phyloP scores from a whole-genome alignment of 2,329 filamentous ascomycete species.

The Colletotrichum sansevieriae region DNA sequence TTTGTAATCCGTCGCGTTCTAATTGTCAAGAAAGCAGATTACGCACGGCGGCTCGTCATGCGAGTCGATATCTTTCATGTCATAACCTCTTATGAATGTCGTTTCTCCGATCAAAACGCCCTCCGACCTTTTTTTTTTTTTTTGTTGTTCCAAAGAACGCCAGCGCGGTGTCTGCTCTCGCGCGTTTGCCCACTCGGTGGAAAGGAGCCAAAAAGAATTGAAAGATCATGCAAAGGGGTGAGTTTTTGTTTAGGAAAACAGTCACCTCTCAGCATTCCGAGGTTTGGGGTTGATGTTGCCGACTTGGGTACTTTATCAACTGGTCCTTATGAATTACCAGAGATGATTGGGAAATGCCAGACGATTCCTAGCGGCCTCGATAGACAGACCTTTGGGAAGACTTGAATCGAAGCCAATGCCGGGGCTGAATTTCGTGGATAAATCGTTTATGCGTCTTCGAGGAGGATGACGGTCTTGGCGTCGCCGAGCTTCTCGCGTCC shows the following conservation, averaged over 20 bases:
- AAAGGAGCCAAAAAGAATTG: conserved; percentile 22
- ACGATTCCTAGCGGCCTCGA: background rate
- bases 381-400: background rate
- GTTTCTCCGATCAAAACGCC: conserved; percentile 33
- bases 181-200: conserved; percentile 16
- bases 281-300: background rate
- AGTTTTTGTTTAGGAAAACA: background rate
- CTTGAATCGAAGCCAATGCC: conserved; percentile 1
- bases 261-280: background rate
- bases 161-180: conserved; percentile 22
- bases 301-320: background rate
- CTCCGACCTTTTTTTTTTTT: conserved; percentile 27
- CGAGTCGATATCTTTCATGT: conserved; percentile 17
- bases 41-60: background rate
- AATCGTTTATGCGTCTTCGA: conserved; percentile 66
- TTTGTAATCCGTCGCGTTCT: conserved; percentile 8
- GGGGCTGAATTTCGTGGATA: background rate
- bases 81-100: conserved; percentile 23
- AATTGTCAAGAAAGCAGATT: conserved; percentile 21
- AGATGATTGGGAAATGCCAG: background rate
- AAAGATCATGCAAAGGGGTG: background rate
- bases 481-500: conserved; percentile 90
- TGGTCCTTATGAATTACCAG: background rate
- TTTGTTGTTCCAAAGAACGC: conserved; percentile 24
- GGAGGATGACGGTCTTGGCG: conserved; percentile 82